Base-by-base conservation (phyloP, 495 filamentous ascomycete genomes). In the Astrocystis sublimbata region DNA sequence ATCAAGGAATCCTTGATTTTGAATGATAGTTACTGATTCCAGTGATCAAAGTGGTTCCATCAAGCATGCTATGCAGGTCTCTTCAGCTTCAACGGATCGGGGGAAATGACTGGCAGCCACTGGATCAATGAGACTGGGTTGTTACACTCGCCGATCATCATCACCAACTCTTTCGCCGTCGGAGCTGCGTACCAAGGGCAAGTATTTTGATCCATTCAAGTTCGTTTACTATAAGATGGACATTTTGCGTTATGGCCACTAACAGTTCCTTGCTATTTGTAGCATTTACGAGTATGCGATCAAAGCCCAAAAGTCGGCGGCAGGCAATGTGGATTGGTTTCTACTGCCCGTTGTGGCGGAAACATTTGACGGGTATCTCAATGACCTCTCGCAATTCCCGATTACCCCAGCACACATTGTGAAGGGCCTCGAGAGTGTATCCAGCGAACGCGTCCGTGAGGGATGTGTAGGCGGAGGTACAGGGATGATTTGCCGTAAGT, bases 101-200 rank as follows among this genome's bases (percentile, higher is more conserved):
- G 82, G 21, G 81, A 84, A 61, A 74, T 85, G 71, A 85, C 82
- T 0, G 80, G 81, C 6, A 70, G 68, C 15, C 77, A 82, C 61
- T 82, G 79, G 79, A 77, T 85, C 58, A 76, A 78, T 2, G 82
- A 85, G 61, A 83, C 79, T 0, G 80, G 82, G 2, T 67, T 81
- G 2, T 67, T 81, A 0, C 73, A 78, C 60, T 78, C 78, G 1
- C 82, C 82, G 2, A 79, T 84, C 42, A 45, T 81, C 26, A 75
- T 85, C 50, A 83, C 81, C 2, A 83, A 81, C 51, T 79, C 78
- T 1, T 79, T 82, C 24, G 68, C 74, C 0, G 75, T 85, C 0
- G 81, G 81, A 0, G 73, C 77, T 0, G 78, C 75, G 0, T 80
- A 82, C 58, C 71, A 75, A 35, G 81, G 78, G 0, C n/a, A n/a